Evolutionary conservation across 2,329 filamentous ascomycete genomes (phyloP).

Genomic region (Xylaria sp.): DNA sequence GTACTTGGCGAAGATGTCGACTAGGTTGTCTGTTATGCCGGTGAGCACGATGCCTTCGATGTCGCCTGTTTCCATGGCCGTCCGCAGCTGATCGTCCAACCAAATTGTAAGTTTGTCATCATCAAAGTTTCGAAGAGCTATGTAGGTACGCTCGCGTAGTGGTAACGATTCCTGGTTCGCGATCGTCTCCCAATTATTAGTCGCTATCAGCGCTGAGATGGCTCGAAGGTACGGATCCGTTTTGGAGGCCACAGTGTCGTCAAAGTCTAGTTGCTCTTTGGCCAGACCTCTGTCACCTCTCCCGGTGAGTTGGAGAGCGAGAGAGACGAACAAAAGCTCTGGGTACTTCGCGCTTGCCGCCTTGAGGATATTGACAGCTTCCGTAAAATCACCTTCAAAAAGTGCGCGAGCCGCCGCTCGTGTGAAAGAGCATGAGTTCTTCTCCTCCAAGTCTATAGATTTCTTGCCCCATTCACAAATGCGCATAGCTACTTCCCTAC

Average conservation of each 20-base stretch:
- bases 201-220: constrained; percentile 81
- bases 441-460: constrained; percentile 60
- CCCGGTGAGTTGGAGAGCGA: constrained; percentile 72
- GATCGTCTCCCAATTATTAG: constrained; percentile 79
- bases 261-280: constrained; percentile 67
- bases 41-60: constrained; percentile 82
- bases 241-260: constrained; percentile 69
- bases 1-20: constrained; percentile 81
- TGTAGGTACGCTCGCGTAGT: constrained; percentile 77
- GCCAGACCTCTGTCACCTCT: constrained; percentile 58
- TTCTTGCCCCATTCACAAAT: constrained; percentile 76
- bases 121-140: constrained; percentile 75
- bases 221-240: constrained; percentile 83
- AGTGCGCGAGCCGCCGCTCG: constrained; percentile 81
- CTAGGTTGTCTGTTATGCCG: constrained; percentile 76
- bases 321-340: constrained; percentile 74
- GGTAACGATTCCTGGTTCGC: constrained; percentile 79
- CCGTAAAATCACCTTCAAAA: constrained; percentile 75
- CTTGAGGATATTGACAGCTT: constrained; percentile 77
- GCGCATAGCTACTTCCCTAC: constrained; percentile 79
- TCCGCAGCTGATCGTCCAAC: constrained; percentile 72
- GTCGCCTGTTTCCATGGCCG: constrained; percentile 73
- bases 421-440: constrained; percentile 70
- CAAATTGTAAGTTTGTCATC: constrained; percentile 73
- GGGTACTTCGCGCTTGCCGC: constrained; percentile 70